phyloP scores from a whole-genome alignment of 345 rosid species.

The Moricandia moricandioides region DNA sequence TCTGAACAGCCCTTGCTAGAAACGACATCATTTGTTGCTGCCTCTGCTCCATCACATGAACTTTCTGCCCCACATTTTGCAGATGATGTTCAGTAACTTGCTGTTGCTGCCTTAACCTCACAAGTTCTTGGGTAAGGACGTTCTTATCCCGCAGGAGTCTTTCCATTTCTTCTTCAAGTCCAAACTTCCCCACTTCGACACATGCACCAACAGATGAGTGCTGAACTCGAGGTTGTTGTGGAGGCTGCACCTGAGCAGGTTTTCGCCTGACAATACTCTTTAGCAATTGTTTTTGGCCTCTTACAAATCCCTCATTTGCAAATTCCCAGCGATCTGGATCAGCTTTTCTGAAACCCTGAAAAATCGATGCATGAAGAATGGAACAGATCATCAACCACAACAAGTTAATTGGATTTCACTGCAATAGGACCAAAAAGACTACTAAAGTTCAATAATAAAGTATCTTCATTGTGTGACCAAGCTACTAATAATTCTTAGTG shows the following conservation, averaged over 20 bases:
- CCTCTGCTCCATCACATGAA: slow-evolving; percentile 87
- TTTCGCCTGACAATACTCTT: slow-evolving; percentile 68
- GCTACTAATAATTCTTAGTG: neutral
- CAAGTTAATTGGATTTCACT: neutral
- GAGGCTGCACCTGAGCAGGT: slow-evolving; percentile 59
- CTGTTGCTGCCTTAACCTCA: slow-evolving; percentile 84
- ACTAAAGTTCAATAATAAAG: neutral
- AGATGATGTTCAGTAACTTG: slow-evolving; percentile 73
- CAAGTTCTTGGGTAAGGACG: slow-evolving; percentile 92
- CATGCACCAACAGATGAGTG: slow-evolving; percentile 73
- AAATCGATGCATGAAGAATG: neutral
- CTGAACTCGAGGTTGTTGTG: slow-evolving; percentile 56
- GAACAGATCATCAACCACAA: neutral
- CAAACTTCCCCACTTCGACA: slow-evolving; percentile 84
- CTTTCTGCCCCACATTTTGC: slow-evolving; percentile 75
- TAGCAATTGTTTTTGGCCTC: slow-evolving; percentile 76
- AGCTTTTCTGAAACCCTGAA: slow-evolving; percentile 83
- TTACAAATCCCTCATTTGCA: slow-evolving; percentile 82
- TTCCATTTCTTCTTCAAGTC: slow-evolving; percentile 82
- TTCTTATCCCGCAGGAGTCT: slow-evolving; percentile 85
- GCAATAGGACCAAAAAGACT: neutral
- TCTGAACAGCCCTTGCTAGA: slow-evolving; percentile 82
- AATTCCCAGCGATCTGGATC: slow-evolving; percentile 92
- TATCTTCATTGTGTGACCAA: neutral
- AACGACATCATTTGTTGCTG: slow-evolving; percentile 96